Conservation (phyloP, 2,329 filamentous ascomycete genomes). For the Talaromyces sp. region DNA sequence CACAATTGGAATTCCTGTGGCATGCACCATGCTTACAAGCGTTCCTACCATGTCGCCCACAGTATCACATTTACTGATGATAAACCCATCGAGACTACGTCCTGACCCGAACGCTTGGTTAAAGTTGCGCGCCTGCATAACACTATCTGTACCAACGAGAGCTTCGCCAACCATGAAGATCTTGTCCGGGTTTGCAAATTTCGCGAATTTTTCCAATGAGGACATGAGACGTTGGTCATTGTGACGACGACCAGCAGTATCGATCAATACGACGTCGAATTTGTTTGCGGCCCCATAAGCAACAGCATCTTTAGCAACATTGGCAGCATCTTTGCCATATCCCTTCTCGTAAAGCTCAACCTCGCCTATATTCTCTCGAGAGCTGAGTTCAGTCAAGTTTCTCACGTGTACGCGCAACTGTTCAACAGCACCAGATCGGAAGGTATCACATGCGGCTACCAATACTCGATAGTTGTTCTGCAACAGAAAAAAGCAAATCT, state of each 20-base stretch:
- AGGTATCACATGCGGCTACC: constrained; percentile 92
- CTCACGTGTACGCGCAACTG: constrained; percentile 93
- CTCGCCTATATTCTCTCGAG: constrained; percentile 72
- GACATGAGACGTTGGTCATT: constrained; percentile 97
- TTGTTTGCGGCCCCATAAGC: constrained; percentile 67
- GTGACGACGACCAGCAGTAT: constrained; percentile 90
- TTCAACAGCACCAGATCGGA: constrained; percentile 94
- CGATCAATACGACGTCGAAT: constrained; percentile 93
- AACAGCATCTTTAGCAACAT: constrained; percentile 94
- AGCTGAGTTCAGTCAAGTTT: constrained; percentile 83
- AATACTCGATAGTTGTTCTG: constrained; percentile 97
- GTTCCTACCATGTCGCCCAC: constrained; percentile 99
- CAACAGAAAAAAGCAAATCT: constrained; percentile 95
- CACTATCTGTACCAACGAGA: constrained; percentile 89
- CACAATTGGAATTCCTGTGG: constrained; percentile 90
- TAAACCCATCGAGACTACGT: constrained; percentile 86
- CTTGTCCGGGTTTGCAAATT: constrained; percentile 93
- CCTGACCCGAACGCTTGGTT: constrained; percentile 84
- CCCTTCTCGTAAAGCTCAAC: constrained; percentile 96
- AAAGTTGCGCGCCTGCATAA: constrained; percentile 94
- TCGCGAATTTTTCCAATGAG: constrained; percentile 93
- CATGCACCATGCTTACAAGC: constrained; percentile 93
- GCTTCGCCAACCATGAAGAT: constrained; percentile 96
- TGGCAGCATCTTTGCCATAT: constrained; percentile 95
- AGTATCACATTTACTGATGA: constrained; percentile 97